These are phyloP conservation scores for Trichosanthes cucumerina DNA, from an alignment of 306 rosid genomes.

Conservation along the genomic window DNA sequence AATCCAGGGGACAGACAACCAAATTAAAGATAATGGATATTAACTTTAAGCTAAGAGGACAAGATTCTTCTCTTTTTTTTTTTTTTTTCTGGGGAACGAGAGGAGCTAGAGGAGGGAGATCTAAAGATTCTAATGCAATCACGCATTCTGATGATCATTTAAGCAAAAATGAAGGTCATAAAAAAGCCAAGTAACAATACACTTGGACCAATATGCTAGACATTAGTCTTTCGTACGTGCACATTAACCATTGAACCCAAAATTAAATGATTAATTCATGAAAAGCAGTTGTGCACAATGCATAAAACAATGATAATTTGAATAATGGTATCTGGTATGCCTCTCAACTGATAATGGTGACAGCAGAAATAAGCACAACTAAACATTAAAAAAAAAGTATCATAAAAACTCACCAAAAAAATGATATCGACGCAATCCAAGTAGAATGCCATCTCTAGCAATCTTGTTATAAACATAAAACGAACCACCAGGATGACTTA, in stretches of 20 bases:
- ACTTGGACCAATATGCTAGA: neutral
- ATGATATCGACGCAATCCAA: slow-evolving; percentile 46
- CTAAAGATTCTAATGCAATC: neutral
- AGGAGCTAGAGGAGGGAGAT: neutral
- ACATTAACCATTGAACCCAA: neutral
- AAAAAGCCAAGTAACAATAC: neutral
- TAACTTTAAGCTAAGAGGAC: neutral
- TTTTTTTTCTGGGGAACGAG: neutral
- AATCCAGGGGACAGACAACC: neutral
- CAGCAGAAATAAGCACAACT: neutral
- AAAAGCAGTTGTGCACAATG: neutral
- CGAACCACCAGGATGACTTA: slow-evolving; percentile 1
- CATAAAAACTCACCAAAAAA: slow-evolving; percentile 50
- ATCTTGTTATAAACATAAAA: slow-evolving; percentile 28
- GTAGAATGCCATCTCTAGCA: slow-evolving; percentile 49
- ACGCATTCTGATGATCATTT: neutral
- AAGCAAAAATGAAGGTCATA: neutral
- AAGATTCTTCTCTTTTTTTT: neutral
- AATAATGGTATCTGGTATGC: neutral
- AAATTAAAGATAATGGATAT: neutral
- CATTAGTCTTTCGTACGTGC: neutral
- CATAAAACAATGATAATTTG: neutral
- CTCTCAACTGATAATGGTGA: neutral
- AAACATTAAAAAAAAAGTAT: neutral
- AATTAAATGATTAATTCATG: neutral